Evolutionary conservation across 371 early-diverging fungal genomes (phyloP).

Genomic region (Zopfochytrium polystomum): DNA sequence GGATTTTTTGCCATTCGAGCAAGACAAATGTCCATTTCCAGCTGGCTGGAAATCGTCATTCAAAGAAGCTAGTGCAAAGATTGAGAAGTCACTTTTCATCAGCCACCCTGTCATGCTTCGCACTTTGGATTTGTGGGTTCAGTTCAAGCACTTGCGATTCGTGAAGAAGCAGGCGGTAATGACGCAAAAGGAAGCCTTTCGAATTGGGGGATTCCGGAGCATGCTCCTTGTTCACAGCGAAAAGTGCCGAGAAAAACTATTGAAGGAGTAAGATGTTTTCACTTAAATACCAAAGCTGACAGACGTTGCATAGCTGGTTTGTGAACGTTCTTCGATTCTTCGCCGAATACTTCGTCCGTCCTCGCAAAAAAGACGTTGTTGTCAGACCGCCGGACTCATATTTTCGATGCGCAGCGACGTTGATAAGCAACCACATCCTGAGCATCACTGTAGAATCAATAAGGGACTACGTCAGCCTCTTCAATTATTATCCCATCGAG

Average conservation of each 20-base stretch:
- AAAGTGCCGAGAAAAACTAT: slow-evolving; percentile 46
- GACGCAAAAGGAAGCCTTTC: slow-evolving; percentile 37
- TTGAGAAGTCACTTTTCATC: slow-evolving; percentile 41
- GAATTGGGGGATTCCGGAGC: slow-evolving; percentile 45
- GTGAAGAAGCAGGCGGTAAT: slow-evolving; percentile 40
- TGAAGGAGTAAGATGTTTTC: slow-evolving; percentile 39
- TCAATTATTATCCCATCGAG: slow-evolving; percentile 31
- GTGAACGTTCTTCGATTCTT: slow-evolving; percentile 36
- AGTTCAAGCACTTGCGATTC: slow-evolving; percentile 34
- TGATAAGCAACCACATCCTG: slow-evolving; percentile 45
- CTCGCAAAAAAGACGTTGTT: not conserved
- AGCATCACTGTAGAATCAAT: slow-evolving; percentile 40
- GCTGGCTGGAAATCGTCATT: slow-evolving; percentile 43
- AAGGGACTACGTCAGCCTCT: slow-evolving; percentile 44
- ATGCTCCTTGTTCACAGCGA: slow-evolving; percentile 54
- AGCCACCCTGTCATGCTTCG: slow-evolving; percentile 34
- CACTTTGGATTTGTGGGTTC: slow-evolving; percentile 39
- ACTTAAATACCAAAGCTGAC: not conserved
- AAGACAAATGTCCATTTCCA: slow-evolving; percentile 42
- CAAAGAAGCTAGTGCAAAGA: slow-evolving; percentile 36
- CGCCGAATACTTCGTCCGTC: slow-evolving; percentile 32
- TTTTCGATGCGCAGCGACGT: slow-evolving; percentile 39
- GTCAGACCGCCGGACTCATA: slow-evolving; percentile 29
- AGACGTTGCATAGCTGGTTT: slow-evolving; percentile 38
- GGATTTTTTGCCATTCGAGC: too few relatives aligned